Base-by-base conservation (phyloP, 352 stramenopile genomes). In the Pelagophyceae sp. region DNA sequence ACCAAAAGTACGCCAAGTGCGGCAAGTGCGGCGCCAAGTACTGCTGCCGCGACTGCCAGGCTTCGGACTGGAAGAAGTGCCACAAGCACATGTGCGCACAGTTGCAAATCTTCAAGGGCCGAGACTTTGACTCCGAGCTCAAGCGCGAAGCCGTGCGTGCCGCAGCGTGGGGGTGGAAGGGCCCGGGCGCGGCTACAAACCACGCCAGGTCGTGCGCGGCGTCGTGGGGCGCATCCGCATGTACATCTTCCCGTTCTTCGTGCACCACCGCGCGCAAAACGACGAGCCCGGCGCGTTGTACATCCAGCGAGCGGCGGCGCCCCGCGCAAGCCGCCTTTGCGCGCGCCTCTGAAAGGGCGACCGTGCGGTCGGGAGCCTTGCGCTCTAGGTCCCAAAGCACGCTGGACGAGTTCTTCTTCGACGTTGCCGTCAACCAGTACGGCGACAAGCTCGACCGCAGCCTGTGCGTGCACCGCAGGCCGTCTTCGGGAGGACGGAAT, bases 11-110 rank as follows among this genome's bases (percentile, higher is more conserved):
- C 72, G 58, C 75, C 19, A 38, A 19, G 3, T 78, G 75, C 38
- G 61, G 11, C 19, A 77, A 77, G 72, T 78, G 75, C 75, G 32
- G 19, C 17, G 75, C 61, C 5, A 38, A 31, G 23, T 78, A 54
- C 63, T 78, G 75, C 63, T 75, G 25, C 23, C 58, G 75, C 31
- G 75, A 78, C 3, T 78, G 75, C 38, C 75, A 76, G 75, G 33
- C 76, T n/a, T 17, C 58, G 2, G 75, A 78, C 75, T 78, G 63
- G 54, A 78, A 77, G 58, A 64, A 74, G 54, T 29, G 54, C 61
- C 60, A 61, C n/a, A 2, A 29, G 6, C 75, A 78, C 61, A 72
- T 63, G 50, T 78, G 75, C 38, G 38, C 25, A 2, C 11, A 33
- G 35, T n/a, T 74, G 17, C 27, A n/a, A 0, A n/a, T 35, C 38